Percentiles rank a stretch among this genome's conserved stretches.
Evolutionary conservation across 495 filamentous ascomycete species (phyloP).

Genomic region (Lineolata rhizophorae): DNA sequence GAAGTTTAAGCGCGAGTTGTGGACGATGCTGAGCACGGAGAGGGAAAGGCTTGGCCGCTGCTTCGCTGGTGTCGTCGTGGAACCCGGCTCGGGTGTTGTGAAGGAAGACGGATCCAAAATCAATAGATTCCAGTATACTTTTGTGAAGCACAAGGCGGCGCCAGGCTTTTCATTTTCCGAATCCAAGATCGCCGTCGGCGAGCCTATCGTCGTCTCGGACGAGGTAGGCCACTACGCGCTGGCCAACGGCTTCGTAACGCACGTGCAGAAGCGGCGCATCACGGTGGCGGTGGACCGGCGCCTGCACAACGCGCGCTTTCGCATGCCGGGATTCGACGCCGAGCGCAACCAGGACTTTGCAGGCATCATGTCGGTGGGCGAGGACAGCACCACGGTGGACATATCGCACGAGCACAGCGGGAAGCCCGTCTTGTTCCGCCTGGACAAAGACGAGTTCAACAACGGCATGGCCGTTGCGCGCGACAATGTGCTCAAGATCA

Average conservation of each 20-base stretch:
- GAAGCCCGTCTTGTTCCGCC: constrained; percentile 47
- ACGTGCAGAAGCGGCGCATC: constrained; percentile 48
- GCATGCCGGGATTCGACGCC: constrained; percentile 48
- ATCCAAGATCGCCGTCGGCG: constrained; percentile 71
- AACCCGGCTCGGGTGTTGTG: constrained; percentile 50
- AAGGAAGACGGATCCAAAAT: constrained; percentile 51
- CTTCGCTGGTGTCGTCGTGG: constrained; percentile 52
- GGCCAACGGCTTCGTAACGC: constrained; percentile 70
- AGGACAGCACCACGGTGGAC: constrained; percentile 8
- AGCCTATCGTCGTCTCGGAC: constrained; percentile 91
- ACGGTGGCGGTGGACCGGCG: constrained; percentile 73
- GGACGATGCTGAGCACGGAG: constrained; percentile 82
- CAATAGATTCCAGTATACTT: constrained; percentile 70
- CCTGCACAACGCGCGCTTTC: constrained; percentile 67
- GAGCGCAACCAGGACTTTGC: constrained; percentile 61
- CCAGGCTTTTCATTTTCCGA: constrained; percentile 57
- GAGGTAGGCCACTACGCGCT: constrained; percentile 88
- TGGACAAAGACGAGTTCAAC: constrained; percentile 96
- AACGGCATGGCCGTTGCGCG: constrained; percentile 90
- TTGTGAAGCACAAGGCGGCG: constrained; percentile 39
- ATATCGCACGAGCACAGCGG: constrained; percentile 25
- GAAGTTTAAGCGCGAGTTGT: constrained; percentile 68
- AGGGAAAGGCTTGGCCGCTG: constrained; percentile 70
- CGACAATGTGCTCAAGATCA: constrained; percentile 78
- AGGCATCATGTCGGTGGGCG: constrained; percentile 76